These are phyloP conservation scores for Patellifolia procumbens DNA, from an alignment of 179 eudicot genomes.

Conservation along the genomic window DNA sequence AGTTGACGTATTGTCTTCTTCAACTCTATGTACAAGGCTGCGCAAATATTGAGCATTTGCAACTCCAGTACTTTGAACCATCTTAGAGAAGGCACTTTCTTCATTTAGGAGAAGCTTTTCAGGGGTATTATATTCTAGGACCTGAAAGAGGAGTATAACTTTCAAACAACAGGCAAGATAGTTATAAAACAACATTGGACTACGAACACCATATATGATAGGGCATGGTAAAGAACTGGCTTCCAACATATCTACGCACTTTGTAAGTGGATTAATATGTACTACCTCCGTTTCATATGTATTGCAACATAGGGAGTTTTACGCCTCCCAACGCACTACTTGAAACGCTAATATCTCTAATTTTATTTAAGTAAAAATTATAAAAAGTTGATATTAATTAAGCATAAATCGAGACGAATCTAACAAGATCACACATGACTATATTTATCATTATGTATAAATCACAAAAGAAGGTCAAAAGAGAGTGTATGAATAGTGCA, in stretches of 20 bases:
- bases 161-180: neutral
- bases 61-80: conserved; percentile 87
- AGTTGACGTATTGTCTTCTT: conserved; percentile 30
- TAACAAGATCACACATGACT: no score
- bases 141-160: conserved; percentile 36
- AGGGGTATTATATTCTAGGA: conserved; percentile 76
- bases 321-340: no score
- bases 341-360: no score
- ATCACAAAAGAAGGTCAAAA: no score
- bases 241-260: neutral
- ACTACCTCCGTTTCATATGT: no score
- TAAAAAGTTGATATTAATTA: no score
- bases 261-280: neutral
- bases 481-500: no score
- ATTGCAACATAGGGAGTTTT: no score
- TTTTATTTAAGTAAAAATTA: no score
- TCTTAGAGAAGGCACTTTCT: conserved; percentile 74
- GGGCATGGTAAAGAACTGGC: neutral
- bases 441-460: no score
- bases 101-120: conserved; percentile 56
- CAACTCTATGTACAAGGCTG: conserved; percentile 50
- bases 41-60: conserved; percentile 85
- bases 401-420: no score
- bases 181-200: neutral
- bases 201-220: neutral